Percentiles rank a stretch among this genome's conserved stretches.
These are phyloP conservation scores for Irpex rosettiformis DNA, from an alignment of 1,284 basidiomycete species.

Conservation along the genomic window DNA sequence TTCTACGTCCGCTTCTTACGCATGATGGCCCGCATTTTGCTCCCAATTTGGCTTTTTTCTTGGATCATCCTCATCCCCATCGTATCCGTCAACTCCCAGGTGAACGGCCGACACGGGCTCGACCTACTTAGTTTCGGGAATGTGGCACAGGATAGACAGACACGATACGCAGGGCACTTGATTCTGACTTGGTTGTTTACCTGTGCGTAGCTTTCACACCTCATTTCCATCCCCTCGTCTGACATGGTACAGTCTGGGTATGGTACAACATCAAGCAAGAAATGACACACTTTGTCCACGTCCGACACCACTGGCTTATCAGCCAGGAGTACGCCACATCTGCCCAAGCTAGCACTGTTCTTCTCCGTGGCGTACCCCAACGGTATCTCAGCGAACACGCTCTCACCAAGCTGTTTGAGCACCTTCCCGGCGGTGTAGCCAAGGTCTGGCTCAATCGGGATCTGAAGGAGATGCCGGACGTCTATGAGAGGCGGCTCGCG, in stretches of 20 bases:
- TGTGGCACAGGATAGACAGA: slow-evolving; percentile 46
- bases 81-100: slow-evolving; percentile 52
- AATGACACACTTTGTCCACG: slow-evolving; percentile 76
- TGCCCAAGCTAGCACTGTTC: slow-evolving; percentile 84
- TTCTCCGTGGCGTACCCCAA: slow-evolving; percentile 87
- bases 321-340: slow-evolving; percentile 67
- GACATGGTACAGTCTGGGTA: slow-evolving; percentile 64
- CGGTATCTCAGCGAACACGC: slow-evolving; percentile 68
- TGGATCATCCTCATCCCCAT: slow-evolving; percentile 73
- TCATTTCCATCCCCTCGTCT: slow-evolving; percentile 6
- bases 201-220: slow-evolving; percentile 40
- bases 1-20: slow-evolving; percentile 89
- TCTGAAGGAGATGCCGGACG: slow-evolving; percentile 79
- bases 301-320: slow-evolving; percentile 85
- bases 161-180: slow-evolving; percentile 75
- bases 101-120: slow-evolving; percentile 54
- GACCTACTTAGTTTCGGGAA: slow-evolving; percentile 84
- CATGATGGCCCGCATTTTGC: slow-evolving; percentile 75
- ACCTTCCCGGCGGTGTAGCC: slow-evolving; percentile 82
- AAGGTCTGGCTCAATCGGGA: slow-evolving; percentile 91
- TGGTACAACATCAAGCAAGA: slow-evolving; percentile 80
- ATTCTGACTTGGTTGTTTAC: slow-evolving; percentile 75
- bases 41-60: slow-evolving; percentile 79
- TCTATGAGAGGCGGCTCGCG: slow-evolving; percentile 75
- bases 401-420: slow-evolving; percentile 64